Percentiles rank a stretch among this genome's conserved stretches.
phyloP scores from a whole-genome alignment of 139 green algal genomes.

The Auxenochlorella pyrenoidosa region DNA sequence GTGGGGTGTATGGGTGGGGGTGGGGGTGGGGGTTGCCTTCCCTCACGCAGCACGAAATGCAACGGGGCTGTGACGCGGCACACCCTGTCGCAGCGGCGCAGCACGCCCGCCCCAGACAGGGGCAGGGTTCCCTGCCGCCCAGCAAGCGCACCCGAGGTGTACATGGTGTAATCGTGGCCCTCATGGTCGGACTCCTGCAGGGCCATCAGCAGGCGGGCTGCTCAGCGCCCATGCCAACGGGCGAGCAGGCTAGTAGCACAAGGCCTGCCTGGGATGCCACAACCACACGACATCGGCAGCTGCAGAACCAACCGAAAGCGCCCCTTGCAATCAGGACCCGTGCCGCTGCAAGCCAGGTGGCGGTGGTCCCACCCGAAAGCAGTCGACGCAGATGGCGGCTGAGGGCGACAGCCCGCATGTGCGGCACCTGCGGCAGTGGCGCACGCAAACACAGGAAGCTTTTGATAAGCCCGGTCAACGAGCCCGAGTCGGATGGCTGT shows the following conservation, averaged over 20 bases:
- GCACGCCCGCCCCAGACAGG: too few relatives aligned
- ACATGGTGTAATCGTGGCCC: slow-evolving; percentile 72
- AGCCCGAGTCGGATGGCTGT: too few relatives aligned
- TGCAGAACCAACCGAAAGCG: too few relatives aligned
- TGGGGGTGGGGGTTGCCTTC: too few relatives aligned
- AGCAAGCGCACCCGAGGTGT: slow-evolving; percentile 39
- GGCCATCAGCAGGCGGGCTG: neutral
- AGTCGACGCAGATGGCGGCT: slow-evolving; percentile 65
- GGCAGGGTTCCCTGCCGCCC: too few relatives aligned
- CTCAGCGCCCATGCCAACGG: neutral
- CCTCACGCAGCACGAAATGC: neutral
- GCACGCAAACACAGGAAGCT: neutral
- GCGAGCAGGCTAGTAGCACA: too few relatives aligned
- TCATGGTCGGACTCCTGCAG: slow-evolving; percentile 61
- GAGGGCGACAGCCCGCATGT: slow-evolving; percentile 64
- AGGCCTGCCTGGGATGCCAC: neutral
- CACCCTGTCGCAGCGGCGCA: too few relatives aligned
- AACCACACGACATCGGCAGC: neutral
- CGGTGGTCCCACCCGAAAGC: slow-evolving; percentile 64
- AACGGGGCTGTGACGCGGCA: neutral
- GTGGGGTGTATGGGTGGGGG: neutral
- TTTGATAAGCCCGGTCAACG: neutral
- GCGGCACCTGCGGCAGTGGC: slow-evolving; percentile 46
- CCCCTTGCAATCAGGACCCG: too few relatives aligned
- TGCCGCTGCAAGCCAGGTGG: too few relatives aligned